Conservation (phyloP, 495 filamentous ascomycete species). For the Pyrenopolyporus hunteri region DNA sequence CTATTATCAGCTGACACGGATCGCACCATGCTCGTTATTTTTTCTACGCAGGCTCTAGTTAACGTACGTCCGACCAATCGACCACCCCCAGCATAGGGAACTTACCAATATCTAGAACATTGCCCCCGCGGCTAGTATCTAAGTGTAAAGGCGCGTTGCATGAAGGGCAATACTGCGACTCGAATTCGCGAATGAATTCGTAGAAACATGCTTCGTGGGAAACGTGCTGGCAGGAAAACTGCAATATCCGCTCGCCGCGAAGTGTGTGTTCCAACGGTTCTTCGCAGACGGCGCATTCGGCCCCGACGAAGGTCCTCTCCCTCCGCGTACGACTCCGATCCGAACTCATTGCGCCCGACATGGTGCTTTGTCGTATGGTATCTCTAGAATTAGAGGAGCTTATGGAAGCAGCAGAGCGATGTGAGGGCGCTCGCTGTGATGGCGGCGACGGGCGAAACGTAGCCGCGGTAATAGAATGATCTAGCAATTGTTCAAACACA, state of each 20-base stretch:
- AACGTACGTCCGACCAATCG: slow-evolving; percentile 14
- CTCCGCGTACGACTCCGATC: slow-evolving; percentile 82
- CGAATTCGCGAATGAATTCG: slow-evolving; percentile 94
- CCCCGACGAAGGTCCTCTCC: slow-evolving; percentile 94
- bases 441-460: slow-evolving; percentile 36
- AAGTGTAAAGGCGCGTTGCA: slow-evolving; percentile 92
- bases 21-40: slow-evolving; percentile 92
- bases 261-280: slow-evolving; percentile 97
- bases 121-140: slow-evolving; percentile 93
- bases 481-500: slow-evolving; percentile 37
- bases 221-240: slow-evolving; percentile 95
- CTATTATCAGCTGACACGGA: slow-evolving; percentile 75
- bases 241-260: slow-evolving; percentile 90
- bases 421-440: slow-evolving; percentile 47
- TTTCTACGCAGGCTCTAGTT: slow-evolving; percentile 64
- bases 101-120: slow-evolving; percentile 92
- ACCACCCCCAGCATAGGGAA: slow-evolving; percentile 9
- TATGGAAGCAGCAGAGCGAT: slow-evolving; percentile 51
- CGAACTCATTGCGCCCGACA: slow-evolving; percentile 68
- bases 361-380: slow-evolving; percentile 42
- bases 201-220: slow-evolving; percentile 99
- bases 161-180: slow-evolving; percentile 92
- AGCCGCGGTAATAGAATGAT: slow-evolving; percentile 46
- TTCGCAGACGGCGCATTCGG: slow-evolving; percentile 94
- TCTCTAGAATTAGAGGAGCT: slow-evolving; percentile 49